Conservation (phyloP, 2,329 filamentous ascomycete genomes). For the Trichoderma semiorbis region DNA sequence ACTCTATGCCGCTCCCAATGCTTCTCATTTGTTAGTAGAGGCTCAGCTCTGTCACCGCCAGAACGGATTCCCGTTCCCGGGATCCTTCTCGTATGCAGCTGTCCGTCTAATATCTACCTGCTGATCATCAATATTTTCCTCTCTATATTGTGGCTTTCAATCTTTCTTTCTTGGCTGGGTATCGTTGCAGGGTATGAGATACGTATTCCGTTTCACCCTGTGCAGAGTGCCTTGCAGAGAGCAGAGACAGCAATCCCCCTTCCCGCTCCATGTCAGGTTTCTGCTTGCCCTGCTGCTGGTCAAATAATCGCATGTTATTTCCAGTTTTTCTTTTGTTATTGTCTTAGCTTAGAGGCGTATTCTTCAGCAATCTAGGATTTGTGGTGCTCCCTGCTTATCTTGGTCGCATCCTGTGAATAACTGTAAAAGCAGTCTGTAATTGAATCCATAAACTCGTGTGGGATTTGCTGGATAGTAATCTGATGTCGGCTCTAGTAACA, state of each 20-base stretch:
- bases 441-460: not conserved
- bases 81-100: not conserved
- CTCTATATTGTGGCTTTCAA: not conserved
- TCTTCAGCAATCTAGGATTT: not conserved
- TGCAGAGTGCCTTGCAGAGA: not conserved
- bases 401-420: not conserved
- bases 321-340: not conserved
- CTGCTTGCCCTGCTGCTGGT: not conserved
- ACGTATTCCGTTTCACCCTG: not conserved
- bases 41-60: constrained; percentile 7
- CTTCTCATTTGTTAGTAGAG: not conserved
- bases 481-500: not conserved
- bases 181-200: not conserved
- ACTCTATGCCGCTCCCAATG: not conserved
- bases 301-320: not conserved
- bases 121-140: not conserved
- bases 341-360: not conserved
- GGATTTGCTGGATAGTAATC: not conserved
- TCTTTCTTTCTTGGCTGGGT: not conserved
- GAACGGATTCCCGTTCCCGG: not conserved
- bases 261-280: not conserved
- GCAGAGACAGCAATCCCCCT: constrained; percentile 3
- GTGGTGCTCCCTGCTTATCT: not conserved
- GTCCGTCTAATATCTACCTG: not conserved
- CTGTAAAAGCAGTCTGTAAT: not conserved